Evolutionary conservation across 2,329 filamentous ascomycete species (phyloP), one percentile per base, ranked within the genome.

Genomic region (Teratosphaeria pseudoeucalypti): DNA sequence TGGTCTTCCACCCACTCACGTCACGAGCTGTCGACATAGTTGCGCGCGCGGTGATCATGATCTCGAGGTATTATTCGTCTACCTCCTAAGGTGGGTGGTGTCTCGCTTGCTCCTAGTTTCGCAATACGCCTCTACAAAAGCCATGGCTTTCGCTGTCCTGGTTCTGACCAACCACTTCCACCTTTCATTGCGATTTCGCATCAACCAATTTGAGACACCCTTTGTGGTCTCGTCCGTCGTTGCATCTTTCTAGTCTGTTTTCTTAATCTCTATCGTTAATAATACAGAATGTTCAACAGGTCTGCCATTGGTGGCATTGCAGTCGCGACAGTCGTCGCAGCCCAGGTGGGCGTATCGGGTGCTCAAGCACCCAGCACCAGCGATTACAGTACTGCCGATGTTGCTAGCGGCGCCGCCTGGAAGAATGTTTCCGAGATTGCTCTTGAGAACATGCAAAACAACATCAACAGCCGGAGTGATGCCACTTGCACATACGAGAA

Each of bases 381-480:
- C 56, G 61, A 66, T 58, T 71, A 64, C 61, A 66, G 66, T 23
- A 27, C 64, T 29, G 59, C 60, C 14, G 62, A 72, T 26, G 67
- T 72, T 39, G 58, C 61, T 16, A 65, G 63, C 47, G 70, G 69
- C 56, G 61, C 61, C 16, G 70, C 70, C n/a, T 72, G 64, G 56
- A 57, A 63, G 49, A 68, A 72, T 39, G 63, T 71, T 29, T 64
- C 63, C 14, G 61, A 62, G 32, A 66, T 67, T n/a, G 67, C 68
- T 23, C 57, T 62, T n/a, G 63, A 68, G 56, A 65, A 67, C 55
- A 66, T 71, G 62, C 62, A 63, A 58, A 63, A 63, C 26, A 69
- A 67, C 60, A 58, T 68, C 52, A 63, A 61, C 57, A 65, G 63
- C 10, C 58, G 66, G 6, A 56, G 58, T n/a, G 61, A 58, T 56